Base-by-base conservation (phyloP, 2,329 filamentous ascomycete genomes). In the Aspergillus ruber region DNA sequence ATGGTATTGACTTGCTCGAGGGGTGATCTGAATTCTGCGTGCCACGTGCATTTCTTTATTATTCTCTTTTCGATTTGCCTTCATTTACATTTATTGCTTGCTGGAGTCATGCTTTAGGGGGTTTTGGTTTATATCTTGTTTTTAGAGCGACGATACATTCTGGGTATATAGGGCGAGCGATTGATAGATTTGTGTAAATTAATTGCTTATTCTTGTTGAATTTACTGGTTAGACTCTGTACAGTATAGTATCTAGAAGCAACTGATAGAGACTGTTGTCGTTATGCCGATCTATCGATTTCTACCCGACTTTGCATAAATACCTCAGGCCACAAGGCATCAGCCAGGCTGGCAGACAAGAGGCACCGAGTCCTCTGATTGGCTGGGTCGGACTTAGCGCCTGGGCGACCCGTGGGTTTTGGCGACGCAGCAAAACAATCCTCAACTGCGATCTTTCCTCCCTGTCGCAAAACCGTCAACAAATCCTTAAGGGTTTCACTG, bases 1-100 rank as follows among this genome's bases (percentile, higher is more conserved):
- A 76, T 50, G 77, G 76, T 25, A 72, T 77, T 50, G 75, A 80
- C 25, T 58, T 78, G 50, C 63, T 82, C 49, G 70, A 74, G 51
- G 70, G 65, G 50, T 70, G 56, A 60, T 50, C 49, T 33, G 36
- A 7, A 6, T 10, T 18, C 36, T 20, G n/a, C 21, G 7, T 20
- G 7, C 17, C 8, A 21, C n/a, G n/a, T 36, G 33, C n/a, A 17
- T 36, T 6, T 36, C 25, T 29, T 29, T 10, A 29, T 12, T 29
- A 4, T 17, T 7, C 33, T 15, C 9, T 41, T 23, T 20, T 39
- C 10, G 2, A 17, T 41, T 23, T 20, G n/a, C 38, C 17, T 23
- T 6, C n/a, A 20, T 20, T 20, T 42, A 18, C 9, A 7, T 20
- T 20, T 18, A 12, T 18, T 12, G n/a, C 36, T 21, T 29, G 25